These are phyloP conservation scores for Ogataea philodendri DNA, from an alignment of 805 yeast genomes.

Conservation along the genomic window DNA sequence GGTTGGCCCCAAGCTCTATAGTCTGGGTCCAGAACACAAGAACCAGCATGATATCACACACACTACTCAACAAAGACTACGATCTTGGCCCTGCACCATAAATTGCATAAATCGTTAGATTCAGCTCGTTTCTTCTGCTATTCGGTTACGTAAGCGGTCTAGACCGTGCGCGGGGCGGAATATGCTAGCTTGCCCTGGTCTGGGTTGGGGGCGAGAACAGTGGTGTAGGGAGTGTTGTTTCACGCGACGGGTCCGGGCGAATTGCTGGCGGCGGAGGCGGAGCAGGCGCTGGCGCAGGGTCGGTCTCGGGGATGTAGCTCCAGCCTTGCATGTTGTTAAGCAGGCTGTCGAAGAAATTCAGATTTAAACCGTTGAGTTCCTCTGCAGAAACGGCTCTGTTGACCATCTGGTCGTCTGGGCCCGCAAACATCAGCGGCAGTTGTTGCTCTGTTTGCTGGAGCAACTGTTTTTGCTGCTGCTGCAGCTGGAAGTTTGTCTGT, in stretches of 20 bases:
- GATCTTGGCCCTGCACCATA: background rate
- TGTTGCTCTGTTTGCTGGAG: constrained; percentile 19
- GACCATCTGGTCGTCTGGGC: constrained; percentile 10
- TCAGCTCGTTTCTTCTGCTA: constrained; percentile 2
- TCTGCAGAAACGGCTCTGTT: constrained; percentile 6
- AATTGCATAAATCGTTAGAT: constrained; percentile 1
- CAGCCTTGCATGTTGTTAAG: constrained; percentile 25
- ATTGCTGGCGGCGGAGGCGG: constrained; percentile 1
- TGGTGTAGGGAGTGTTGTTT: background rate
- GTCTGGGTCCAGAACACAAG: too few species aligned
- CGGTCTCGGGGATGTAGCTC: constrained; percentile 7
- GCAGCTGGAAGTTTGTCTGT: constrained; percentile 19
- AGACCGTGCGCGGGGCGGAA: constrained; percentile 4
- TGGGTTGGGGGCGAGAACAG: background rate
- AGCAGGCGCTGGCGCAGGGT: background rate
- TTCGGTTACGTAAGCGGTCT: constrained; percentile 12
- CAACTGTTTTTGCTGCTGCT: constrained; percentile 19
- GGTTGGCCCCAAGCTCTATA: too few species aligned
- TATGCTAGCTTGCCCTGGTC: background rate
- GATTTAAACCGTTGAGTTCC: constrained; percentile 14
- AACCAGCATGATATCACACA: too few species aligned
- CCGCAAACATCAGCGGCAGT: constrained; percentile 14
- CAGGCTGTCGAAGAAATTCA: constrained; percentile 22
- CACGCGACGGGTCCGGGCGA: constrained; percentile 1
- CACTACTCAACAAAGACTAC: too few species aligned